Percentiles rank a stretch among this genome's conserved stretches.
phyloP scores from a whole-genome alignment of 495 filamentous ascomycete genomes.

The Evernia prunastri region DNA sequence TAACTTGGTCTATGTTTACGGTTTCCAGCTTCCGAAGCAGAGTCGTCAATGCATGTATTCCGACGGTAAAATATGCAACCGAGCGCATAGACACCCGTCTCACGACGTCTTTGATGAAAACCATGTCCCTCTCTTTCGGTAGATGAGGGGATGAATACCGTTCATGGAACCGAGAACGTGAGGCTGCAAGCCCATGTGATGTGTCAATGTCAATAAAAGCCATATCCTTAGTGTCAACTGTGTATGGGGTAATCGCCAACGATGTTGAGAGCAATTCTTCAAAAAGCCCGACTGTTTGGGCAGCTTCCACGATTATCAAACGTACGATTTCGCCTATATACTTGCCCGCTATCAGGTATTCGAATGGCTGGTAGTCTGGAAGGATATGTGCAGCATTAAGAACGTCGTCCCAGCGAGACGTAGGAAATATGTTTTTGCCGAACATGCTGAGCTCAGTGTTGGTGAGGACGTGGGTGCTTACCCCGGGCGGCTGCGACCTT shows the following conservation, averaged over 20 bases:
- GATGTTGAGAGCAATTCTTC: constrained; percentile 50
- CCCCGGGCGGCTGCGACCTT: constrained; percentile 41
- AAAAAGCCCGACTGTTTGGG: constrained; percentile 44
- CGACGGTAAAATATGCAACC: constrained; percentile 56
- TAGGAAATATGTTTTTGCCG: constrained; percentile 59
- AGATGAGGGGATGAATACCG: constrained; percentile 36
- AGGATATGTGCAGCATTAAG: constrained; percentile 64
- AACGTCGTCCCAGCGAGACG: constrained; percentile 67
- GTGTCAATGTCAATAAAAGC: constrained; percentile 48
- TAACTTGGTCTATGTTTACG: constrained; percentile 32
- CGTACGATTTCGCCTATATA: constrained; percentile 82
- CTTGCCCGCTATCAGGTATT: constrained; percentile 82
- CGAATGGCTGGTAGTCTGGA: constrained; percentile 81
- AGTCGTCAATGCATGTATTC: constrained; percentile 58
- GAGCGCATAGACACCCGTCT: constrained; percentile 49
- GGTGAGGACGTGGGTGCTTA: constrained; percentile 59
- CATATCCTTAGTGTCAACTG: constrained; percentile 65
- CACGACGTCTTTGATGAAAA: neutral
- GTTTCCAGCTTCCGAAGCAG: constrained; percentile 44
- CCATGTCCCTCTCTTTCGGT: neutral
- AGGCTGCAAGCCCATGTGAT: constrained; percentile 40
- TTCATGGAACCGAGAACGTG: constrained; percentile 47
- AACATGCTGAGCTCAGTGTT: constrained; percentile 91
- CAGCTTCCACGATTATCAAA: constrained; percentile 67
- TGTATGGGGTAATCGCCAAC: constrained; percentile 52